Conservation (phyloP, 2,329 filamentous ascomycete species). For the Aspergillus floridensis region DNA sequence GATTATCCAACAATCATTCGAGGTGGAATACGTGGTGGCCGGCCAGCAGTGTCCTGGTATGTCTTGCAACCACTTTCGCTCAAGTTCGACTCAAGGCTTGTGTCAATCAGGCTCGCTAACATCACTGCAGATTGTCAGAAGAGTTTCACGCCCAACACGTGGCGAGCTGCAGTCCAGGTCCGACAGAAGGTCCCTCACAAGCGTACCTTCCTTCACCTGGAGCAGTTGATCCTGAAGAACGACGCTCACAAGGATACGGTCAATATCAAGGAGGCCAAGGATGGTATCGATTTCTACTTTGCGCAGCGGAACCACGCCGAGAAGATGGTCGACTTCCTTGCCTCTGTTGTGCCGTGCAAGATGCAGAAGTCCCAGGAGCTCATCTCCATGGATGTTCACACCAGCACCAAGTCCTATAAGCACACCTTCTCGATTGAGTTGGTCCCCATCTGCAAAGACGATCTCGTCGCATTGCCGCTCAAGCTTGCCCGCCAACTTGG, state of each 20-base stretch:
- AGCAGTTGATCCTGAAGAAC: constrained; percentile 95
- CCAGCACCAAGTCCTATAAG: constrained; percentile 87
- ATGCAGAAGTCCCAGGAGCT: constrained; percentile 86
- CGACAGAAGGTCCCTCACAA: constrained; percentile 97
- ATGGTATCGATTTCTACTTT: constrained; percentile 96
- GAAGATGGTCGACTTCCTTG: constrained; percentile 86
- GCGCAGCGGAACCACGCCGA: constrained; percentile 85
- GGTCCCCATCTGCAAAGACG: constrained; percentile 95
- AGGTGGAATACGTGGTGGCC: constrained; percentile 87
- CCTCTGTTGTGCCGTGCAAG: constrained; percentile 73
- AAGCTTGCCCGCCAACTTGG: constrained; percentile 82
- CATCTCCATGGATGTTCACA: constrained; percentile 91
- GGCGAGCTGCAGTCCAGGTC: constrained; percentile 90
- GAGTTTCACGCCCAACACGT: constrained; percentile 94
- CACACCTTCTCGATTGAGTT: constrained; percentile 88
- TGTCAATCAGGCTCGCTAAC: background rate
- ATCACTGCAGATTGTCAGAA: constrained; percentile 70
- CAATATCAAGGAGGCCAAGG: constrained; percentile 96
- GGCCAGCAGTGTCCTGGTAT: constrained; percentile 77
- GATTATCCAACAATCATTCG: constrained; percentile 87
- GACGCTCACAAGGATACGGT: constrained; percentile 87
- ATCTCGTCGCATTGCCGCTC: constrained; percentile 88
- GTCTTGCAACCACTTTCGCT: background rate
- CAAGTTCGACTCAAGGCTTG: background rate
- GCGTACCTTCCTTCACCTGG: constrained; percentile 77